phyloP scores from a whole-genome alignment of 2,329 filamentous ascomycete genomes.

The Cryphonectria naterciae region DNA sequence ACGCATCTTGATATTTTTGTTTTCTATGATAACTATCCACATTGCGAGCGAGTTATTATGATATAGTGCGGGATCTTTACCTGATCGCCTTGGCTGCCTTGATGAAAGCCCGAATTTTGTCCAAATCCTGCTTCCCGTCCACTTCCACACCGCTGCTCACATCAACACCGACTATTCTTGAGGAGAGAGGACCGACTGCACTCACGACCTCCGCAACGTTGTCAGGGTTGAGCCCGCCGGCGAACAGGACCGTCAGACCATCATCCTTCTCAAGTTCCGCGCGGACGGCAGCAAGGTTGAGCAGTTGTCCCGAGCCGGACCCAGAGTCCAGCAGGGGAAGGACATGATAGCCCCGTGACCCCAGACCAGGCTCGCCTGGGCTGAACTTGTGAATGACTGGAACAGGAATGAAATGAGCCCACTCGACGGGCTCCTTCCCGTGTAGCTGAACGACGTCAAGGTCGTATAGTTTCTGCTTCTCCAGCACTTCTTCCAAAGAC shows the following conservation, averaged over 20 bases:
- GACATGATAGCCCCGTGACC: slow-evolving; percentile 77
- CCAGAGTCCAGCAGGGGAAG: slow-evolving; percentile 87
- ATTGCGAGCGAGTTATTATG: neutral
- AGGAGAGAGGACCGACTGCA: slow-evolving; percentile 61
- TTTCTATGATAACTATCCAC: neutral
- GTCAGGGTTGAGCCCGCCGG: slow-evolving; percentile 79
- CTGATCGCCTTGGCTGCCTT: slow-evolving; percentile 68
- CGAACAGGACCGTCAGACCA: slow-evolving; percentile 77
- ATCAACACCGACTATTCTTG: slow-evolving; percentile 80
- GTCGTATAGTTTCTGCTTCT: slow-evolving; percentile 73
- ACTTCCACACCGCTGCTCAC: slow-evolving; percentile 93
- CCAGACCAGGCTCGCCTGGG: slow-evolving; percentile 73
- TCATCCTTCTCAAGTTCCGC: slow-evolving; percentile 67
- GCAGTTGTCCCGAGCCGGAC: slow-evolving; percentile 76
- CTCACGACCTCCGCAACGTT: slow-evolving; percentile 74
- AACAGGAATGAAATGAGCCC: slow-evolving; percentile 85
- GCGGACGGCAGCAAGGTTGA: slow-evolving; percentile 74
- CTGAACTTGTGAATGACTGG: slow-evolving; percentile 88
- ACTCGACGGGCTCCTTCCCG: slow-evolving; percentile 89
- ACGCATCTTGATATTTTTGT: neutral
- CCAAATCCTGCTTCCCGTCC: slow-evolving; percentile 76
- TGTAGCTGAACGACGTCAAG: slow-evolving; percentile 94
- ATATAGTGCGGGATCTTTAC: slow-evolving; percentile 36
- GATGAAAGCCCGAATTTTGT: slow-evolving; percentile 82
- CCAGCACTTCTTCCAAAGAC: slow-evolving; percentile 78